These are phyloP conservation scores for Boletus rubroflammeus DNA, from an alignment of 768 basidiomycete genomes.

Conservation along the genomic window DNA sequence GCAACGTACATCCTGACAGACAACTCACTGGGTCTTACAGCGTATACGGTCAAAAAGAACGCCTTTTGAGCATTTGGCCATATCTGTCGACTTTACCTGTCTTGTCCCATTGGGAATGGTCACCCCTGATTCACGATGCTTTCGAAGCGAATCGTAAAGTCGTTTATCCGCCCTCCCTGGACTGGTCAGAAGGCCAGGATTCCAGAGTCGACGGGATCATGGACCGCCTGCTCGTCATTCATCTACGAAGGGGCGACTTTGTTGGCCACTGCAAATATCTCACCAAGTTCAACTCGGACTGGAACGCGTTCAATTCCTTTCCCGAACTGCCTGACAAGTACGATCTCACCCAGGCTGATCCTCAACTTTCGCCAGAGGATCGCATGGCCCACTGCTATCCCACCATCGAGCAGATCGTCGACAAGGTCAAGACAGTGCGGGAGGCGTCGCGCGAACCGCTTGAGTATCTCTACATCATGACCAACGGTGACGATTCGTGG, in stretches of 20 bases:
- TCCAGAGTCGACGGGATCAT: not conserved
- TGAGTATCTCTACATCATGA: not conserved
- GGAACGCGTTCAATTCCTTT: slow-evolving; percentile 3
- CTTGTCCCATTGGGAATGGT: not conserved
- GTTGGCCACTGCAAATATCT: not conserved
- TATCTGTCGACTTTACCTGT: not conserved
- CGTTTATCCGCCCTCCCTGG: not conserved
- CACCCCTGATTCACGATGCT: not conserved
- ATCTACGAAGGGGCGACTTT: slow-evolving; percentile 1
- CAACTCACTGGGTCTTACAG: not conserved
- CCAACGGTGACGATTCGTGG: not conserved
- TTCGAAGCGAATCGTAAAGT: not conserved
- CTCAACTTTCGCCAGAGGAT: not conserved
- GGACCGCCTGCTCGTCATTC: not conserved
- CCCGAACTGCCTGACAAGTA: not conserved
- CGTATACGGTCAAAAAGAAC: not conserved
- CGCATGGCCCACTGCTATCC: not conserved
- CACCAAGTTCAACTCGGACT: not conserved
- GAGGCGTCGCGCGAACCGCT: not conserved
- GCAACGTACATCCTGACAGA: not conserved
- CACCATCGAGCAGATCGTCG: not conserved
- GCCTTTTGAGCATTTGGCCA: slow-evolving; percentile 1
- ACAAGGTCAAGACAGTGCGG: not conserved
- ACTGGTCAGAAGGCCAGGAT: not conserved
- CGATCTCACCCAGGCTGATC: not conserved